Percentiles rank a stretch among this genome's conserved stretches.
These are phyloP conservation scores for Astragalus glycyphyllos DNA, from an alignment of 306 rosid species.

Conservation along the genomic window DNA sequence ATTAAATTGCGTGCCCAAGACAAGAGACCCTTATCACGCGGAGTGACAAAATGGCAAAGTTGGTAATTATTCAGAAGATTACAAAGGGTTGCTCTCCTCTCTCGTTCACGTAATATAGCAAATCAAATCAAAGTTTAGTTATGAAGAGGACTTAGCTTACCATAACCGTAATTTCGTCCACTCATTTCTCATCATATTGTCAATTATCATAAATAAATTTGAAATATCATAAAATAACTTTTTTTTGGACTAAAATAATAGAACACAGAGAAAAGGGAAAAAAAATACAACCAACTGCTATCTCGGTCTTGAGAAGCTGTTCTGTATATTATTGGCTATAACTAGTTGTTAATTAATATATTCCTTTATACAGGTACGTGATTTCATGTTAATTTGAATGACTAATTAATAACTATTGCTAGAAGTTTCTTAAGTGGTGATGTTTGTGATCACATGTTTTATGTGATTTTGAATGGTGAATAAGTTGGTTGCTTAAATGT, in stretches of 20 bases:
- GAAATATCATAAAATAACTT: constrained; percentile 17
- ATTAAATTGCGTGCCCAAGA: constrained; percentile 50
- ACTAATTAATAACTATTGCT: neutral
- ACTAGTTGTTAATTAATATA: constrained; percentile 13
- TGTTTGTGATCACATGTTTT: neutral
- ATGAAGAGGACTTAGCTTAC: constrained; percentile 29
- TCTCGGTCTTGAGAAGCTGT: constrained; percentile 41
- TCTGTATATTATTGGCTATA: constrained; percentile 25
- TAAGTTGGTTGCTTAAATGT: neutral
- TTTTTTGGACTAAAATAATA: neutral
- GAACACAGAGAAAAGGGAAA: constrained; percentile 1
- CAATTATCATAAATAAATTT: constrained; percentile 9
- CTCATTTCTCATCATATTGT: constrained; percentile 62
- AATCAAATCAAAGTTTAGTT: constrained; percentile 52
- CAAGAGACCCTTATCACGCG: constrained; percentile 18
- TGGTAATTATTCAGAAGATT: constrained; percentile 16
- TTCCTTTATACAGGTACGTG: constrained; percentile 48
- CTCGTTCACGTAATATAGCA: neutral
- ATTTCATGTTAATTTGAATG: too few species aligned
- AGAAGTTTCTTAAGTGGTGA: neutral
- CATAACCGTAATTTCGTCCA: constrained; percentile 68
- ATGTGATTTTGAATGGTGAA: neutral
- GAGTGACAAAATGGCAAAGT: constrained; percentile 21
- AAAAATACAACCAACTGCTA: constrained; percentile 50
- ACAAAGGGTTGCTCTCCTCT: neutral